Percentiles rank a stretch among this genome's conserved stretches.
These are phyloP conservation scores for Metschnikowia kunwiensis DNA, from an alignment of 805 yeast species.

Conservation along the genomic window DNA sequence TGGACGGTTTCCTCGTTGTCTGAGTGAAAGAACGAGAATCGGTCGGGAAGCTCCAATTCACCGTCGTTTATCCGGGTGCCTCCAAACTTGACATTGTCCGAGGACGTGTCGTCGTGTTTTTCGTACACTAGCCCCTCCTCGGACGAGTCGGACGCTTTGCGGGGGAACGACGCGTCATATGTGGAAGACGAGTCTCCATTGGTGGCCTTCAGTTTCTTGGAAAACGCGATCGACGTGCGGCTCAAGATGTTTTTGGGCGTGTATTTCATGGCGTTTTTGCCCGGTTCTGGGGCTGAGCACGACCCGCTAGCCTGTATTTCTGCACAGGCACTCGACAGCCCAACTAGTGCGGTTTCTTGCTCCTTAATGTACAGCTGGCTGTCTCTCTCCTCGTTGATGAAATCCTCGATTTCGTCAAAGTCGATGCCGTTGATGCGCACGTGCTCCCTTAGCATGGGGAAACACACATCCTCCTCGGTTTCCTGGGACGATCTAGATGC, in stretches of 20 bases:
- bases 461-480: slow-evolving; percentile 96
- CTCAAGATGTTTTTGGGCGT: slow-evolving; percentile 48
- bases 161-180: slow-evolving; percentile 1
- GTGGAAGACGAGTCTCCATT: not conserved
- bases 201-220: not conserved
- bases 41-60: slow-evolving; percentile 52
- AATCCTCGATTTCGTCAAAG: slow-evolving; percentile 85
- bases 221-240: slow-evolving; percentile 6
- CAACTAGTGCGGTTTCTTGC: slow-evolving; percentile 20
- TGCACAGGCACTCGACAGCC: not conserved
- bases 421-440: slow-evolving; percentile 72
- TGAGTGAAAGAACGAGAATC: slow-evolving; percentile 81
- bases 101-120: slow-evolving; percentile 21
- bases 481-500: slow-evolving; percentile 80
- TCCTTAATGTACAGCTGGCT: slow-evolving; percentile 26
- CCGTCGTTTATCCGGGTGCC: slow-evolving; percentile 33
- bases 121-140: slow-evolving; percentile 22
- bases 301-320: not conserved
- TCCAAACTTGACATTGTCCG: slow-evolving; percentile 41
- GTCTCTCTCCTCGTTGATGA: slow-evolving; percentile 58
- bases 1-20: slow-evolving; percentile 85
- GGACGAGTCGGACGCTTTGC: slow-evolving; percentile 23
- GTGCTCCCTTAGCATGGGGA: slow-evolving; percentile 77
- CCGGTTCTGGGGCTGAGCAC: slow-evolving; percentile 8
- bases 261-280: slow-evolving; percentile 58